Base-by-base conservation (phyloP, 768 basidiomycete genomes). In the Hemileccinum impolitum region DNA sequence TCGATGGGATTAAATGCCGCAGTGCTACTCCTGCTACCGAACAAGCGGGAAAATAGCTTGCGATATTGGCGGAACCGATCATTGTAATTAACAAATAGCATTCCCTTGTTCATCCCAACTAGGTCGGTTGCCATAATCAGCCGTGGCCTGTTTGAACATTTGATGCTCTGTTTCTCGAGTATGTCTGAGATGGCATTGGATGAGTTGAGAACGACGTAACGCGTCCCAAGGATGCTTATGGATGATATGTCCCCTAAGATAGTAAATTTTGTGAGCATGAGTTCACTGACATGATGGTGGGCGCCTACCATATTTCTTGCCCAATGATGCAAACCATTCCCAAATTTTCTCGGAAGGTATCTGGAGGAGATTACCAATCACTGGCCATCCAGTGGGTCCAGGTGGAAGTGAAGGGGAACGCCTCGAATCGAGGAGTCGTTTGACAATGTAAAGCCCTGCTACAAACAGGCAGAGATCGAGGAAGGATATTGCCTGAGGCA, bases 311-410 rank as follows among this genome's bases (percentile, higher is more conserved):
- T 75, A 30, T 12, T 30, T 30, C 52, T 78, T 72, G 3, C 78
- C 73, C 75, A 82, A 77, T 18, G 71, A 67, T n/a, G 77, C 69
- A 54, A 80, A 82, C 0, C 71, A 76, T 17, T 76, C 48, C 80
- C 80, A 82, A 48, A 72, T 73, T 53, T 73, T 67, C 32, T 72
- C 70, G 13, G 63, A 58, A 25, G 81, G 77, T 73, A 83, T 75
- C 52, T 79, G 75, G 18, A 79, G 63, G 11, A 78, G 56, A 53
- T 78, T 82, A 14, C 81, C 82, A 28, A 83, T 61, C 10, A 83
- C 19, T 13, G 74, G 80, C 54, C 46, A 56, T 1, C 55, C 57
- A 37, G 23, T 21, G 6, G 62, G 63, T 4, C 62, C 63, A 14
- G 55, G 61, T 26, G 63, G 63, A 21, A 55, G 45, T 7, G 17